These are phyloP conservation scores for Fusarium sp. DNA, from an alignment of 2,329 filamentous ascomycete species.

Conservation along the genomic window DNA sequence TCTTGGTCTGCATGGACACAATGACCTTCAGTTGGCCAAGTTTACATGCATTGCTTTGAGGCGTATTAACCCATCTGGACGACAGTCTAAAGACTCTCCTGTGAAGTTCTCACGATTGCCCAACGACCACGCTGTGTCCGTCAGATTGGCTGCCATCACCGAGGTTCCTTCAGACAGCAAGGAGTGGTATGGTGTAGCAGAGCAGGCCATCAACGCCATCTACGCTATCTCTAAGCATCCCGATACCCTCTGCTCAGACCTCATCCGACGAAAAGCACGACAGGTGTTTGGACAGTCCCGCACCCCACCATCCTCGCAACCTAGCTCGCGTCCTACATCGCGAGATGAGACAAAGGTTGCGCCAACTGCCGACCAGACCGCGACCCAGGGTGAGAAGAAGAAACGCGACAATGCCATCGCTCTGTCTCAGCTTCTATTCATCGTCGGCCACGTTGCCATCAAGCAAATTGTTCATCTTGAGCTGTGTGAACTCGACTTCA, in stretches of 20 bases:
- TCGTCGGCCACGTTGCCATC: conserved; percentile 95
- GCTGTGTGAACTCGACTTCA: conserved; percentile 97
- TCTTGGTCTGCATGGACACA: conserved; percentile 80
- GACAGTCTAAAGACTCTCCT: conserved; percentile 78
- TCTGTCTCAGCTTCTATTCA: conserved; percentile 91
- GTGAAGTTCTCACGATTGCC: conserved; percentile 79
- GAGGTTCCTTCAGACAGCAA: conserved; percentile 90
- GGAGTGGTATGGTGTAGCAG: conserved; percentile 95
- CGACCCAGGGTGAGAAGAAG: conserved; percentile 56
- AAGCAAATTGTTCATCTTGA: conserved; percentile 99
- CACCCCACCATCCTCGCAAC: conserved; percentile 56
- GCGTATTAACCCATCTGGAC: conserved; percentile 86
- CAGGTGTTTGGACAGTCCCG: conserved; percentile 72
- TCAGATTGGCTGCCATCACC: conserved; percentile 82
- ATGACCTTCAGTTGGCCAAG: conserved; percentile 88
- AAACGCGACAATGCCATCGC: conserved; percentile 75
- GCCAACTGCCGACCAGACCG: conserved; percentile 47
- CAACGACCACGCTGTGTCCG: conserved; percentile 90
- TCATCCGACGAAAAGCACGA: conserved; percentile 87
- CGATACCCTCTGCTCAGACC: conserved; percentile 90
- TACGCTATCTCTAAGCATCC: conserved; percentile 95
- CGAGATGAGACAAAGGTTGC: conserved; percentile 54
- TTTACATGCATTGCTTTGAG: conserved; percentile 94
- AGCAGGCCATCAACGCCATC: conserved; percentile 95
- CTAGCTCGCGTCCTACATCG: conserved; percentile 60